Conservation (phyloP, 2,329 filamentous ascomycete species). For the Trichoderma lentiforme region DNA sequence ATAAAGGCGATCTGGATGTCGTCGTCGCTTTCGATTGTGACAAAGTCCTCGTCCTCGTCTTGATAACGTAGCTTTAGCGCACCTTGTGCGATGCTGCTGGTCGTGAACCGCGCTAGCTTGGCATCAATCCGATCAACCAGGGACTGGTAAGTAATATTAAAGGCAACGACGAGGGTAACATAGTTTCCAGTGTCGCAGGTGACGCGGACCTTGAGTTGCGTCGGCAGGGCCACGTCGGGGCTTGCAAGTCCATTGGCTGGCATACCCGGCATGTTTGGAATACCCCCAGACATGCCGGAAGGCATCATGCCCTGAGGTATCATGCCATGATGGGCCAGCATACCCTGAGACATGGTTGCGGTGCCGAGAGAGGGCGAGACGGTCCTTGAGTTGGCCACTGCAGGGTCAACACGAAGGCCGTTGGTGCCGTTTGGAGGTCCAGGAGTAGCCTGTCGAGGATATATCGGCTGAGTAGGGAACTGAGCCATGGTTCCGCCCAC, state of each 20-base stretch:
- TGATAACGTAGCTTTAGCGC: conserved; percentile 84
- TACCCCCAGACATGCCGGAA: conserved; percentile 14
- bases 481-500: conserved; percentile 53
- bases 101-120: conserved; percentile 84
- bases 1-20: conserved; percentile 95
- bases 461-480: conserved; percentile 54
- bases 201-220: conserved; percentile 93
- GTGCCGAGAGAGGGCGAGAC: conserved; percentile 47
- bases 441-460: conserved; percentile 47
- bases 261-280: not conserved
- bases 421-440: conserved; percentile 31
- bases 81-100: conserved; percentile 76
- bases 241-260: conserved; percentile 35
- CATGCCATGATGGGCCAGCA: conserved; percentile 8
- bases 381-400: conserved; percentile 40
- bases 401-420: conserved; percentile 39
- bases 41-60: conserved; percentile 88
- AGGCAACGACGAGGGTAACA: conserved; percentile 91
- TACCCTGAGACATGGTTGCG: conserved; percentile 24
- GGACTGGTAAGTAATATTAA: conserved; percentile 91
- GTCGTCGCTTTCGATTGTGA: conserved; percentile 92
- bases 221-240: conserved; percentile 54
- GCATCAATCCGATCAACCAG: conserved; percentile 94
- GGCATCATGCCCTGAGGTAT: conserved; percentile 9
- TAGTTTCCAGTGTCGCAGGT: conserved; percentile 83